Conservation (phyloP, 352 stramenopile genomes). For the Phytophthora sansomeana region DNA sequence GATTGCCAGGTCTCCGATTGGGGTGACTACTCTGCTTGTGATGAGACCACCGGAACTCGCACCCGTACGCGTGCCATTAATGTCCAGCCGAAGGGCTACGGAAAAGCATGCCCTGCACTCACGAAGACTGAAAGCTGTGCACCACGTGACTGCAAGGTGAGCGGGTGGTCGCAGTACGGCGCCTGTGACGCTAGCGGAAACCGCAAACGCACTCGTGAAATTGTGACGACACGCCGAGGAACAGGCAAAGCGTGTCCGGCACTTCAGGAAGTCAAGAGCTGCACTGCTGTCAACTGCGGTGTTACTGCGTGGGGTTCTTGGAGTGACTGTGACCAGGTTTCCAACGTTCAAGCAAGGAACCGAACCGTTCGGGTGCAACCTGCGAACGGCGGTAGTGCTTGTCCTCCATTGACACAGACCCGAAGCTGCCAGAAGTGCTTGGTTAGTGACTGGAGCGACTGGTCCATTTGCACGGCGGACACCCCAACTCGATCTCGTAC, state of each 20-base stretch:
- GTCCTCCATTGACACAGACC: constrained; percentile 50
- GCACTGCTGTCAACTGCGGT: constrained; percentile 59
- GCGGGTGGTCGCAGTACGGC: constrained; percentile 56
- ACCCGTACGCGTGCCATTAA: constrained; percentile 47
- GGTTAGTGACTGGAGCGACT: constrained; percentile 55
- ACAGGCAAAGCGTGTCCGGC: constrained; percentile 53
- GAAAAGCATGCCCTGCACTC: constrained; percentile 50
- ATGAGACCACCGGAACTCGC: constrained; percentile 37
- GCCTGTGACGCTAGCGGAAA: constrained; percentile 47
- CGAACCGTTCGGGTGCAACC: constrained; percentile 50
- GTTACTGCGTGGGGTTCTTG: constrained; percentile 59
- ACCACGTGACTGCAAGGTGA: constrained; percentile 57
- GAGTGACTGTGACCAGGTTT: constrained; percentile 46
- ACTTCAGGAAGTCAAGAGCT: constrained; percentile 52
- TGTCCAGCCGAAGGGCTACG: constrained; percentile 43
- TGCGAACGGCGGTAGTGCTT: constrained; percentile 46
- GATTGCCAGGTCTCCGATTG: constrained; percentile 66
- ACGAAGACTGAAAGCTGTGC: constrained; percentile 45
- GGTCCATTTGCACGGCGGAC: constrained; percentile 50
- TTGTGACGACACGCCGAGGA: constrained; percentile 35
- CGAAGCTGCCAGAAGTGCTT: constrained; percentile 64
- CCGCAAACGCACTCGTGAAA: constrained; percentile 48
- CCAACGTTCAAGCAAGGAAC: constrained; percentile 43
- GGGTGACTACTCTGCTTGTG: constrained; percentile 48
- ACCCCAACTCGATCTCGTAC: constrained; percentile 52